phyloP scores from a whole-genome alignment of 805 yeast species.

The Torulaspora indica region DNA sequence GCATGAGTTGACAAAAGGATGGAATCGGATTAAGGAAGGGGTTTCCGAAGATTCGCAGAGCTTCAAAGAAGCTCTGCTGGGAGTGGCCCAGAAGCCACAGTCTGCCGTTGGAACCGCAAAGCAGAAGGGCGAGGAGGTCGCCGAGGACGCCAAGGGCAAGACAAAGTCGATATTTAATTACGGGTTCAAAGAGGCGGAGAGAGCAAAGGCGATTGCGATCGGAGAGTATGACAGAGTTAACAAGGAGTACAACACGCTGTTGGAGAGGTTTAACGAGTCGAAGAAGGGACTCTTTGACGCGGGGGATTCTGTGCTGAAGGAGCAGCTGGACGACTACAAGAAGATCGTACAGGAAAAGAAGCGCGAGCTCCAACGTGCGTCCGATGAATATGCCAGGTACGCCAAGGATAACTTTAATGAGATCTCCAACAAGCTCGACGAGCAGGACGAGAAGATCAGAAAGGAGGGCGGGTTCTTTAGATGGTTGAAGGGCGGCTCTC shows the following conservation, averaged over 20 bases:
- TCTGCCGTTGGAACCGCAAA: conserved; percentile 6
- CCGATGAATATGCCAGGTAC: conserved; percentile 20
- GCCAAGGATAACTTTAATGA: conserved; percentile 26
- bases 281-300: conserved; percentile 21
- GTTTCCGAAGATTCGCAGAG: conserved; percentile 13
- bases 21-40: conserved; percentile 16
- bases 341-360: conserved; percentile 18
- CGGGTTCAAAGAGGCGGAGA: conserved; percentile 32
- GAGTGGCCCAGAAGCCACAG: conserved; percentile 6
- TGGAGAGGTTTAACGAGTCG: conserved; percentile 14
- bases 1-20: conserved; percentile 11
- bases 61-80: conserved; percentile 17
- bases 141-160: conserved; percentile 17
- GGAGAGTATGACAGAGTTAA: conserved; percentile 30
- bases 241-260: conserved; percentile 24
- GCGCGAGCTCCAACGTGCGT: conserved; percentile 20
- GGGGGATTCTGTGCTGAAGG: conserved; percentile 17
- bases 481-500: conserved; percentile 21
- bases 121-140: conserved; percentile 10
- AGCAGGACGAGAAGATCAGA: conserved; percentile 21
- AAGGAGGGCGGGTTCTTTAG: conserved; percentile 25
- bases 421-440: conserved; percentile 26
- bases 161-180: conserved; percentile 28
- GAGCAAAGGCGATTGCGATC: conserved; percentile 30
- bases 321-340: conserved; percentile 19